Percentiles rank a stretch among this genome's conserved stretches.
Conservation (phyloP, 176 grass and related monocot genomes). For the barley (Hordeum vulgare) region MorexV3_pseudomolecules_assembly NC_058524.1:101595180-101595679, state of each 20-base stretch:
- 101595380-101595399: slow-evolving; percentile 91
- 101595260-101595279: slow-evolving; percentile 68
- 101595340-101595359: slow-evolving; percentile 83
- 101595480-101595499: background rate
- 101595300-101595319: slow-evolving; percentile 90
- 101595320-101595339: slow-evolving; percentile 81
- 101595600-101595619: slow-evolving; percentile 35
- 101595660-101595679: background rate
- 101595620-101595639: background rate
- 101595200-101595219: background rate
- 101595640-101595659: background rate
- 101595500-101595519: slow-evolving; percentile 9
- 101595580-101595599: slow-evolving; percentile 71
- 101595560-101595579: slow-evolving; percentile 97
- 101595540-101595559: background rate
- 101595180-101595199: background rate
- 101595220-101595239: background rate
- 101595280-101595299: slow-evolving; percentile 91
- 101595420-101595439: slow-evolving; percentile 56
- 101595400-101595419: slow-evolving; percentile 81
- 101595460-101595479: slow-evolving; percentile 76
- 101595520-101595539: background rate
- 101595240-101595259: background rate
- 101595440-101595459: slow-evolving; percentile 74
- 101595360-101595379: slow-evolving; percentile 68